Base-by-base conservation (phyloP, 2,329 filamentous ascomycete genomes). In the Bimuria novae-zelandiae region DNA sequence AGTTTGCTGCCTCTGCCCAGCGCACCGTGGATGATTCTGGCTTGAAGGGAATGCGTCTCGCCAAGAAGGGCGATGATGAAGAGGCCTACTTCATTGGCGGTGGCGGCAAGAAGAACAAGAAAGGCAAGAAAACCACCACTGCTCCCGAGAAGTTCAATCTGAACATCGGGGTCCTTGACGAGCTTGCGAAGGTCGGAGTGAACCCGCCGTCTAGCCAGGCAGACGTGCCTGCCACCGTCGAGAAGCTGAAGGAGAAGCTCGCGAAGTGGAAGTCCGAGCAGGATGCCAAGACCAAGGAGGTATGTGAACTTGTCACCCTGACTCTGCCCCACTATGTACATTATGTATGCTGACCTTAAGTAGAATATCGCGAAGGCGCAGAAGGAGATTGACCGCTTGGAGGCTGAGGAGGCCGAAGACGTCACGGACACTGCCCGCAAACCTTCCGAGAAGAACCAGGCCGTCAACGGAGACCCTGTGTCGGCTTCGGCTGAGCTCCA, bases 361-460 rank as follows among this genome's bases (percentile, higher is more conserved):
- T 27, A 97, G 94, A 99, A 99, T 82, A 88, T 97, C 56, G 90
- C 91, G 60, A 96, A 97, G 78, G 94, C 94, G 56, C 89, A 96
- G 81, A 93, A 93, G 77, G 92, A 97, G 76, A 95, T 99, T 59
- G 90, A 92, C 72, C 87, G 87, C 63, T 84, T 97, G 37, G 84
- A 87, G 64, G 79, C 82, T 51, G 93, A 97, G 72, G 86, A 87
- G 76, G 67, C 77, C n/a, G 79, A 81, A 59, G 79, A 78, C 54
- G 67, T 72, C 48, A 84, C 82, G 45, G 80, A 82, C 42, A 73
- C 73, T n/a, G 76, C 76, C 23, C 81, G 81, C 73, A 84, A 84
- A 72, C 77, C 78, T 17, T 77, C 80, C 1, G 66, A 76, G 52
- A 77, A 77, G 61, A 79, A 82, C 60, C 77, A 77, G 54, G 77